Evolutionary conservation across 169 alveolate species (phyloP), one percentile per base, ranked within the genome.

Genomic region (Pseudocohnilembus persalinus): DNA sequence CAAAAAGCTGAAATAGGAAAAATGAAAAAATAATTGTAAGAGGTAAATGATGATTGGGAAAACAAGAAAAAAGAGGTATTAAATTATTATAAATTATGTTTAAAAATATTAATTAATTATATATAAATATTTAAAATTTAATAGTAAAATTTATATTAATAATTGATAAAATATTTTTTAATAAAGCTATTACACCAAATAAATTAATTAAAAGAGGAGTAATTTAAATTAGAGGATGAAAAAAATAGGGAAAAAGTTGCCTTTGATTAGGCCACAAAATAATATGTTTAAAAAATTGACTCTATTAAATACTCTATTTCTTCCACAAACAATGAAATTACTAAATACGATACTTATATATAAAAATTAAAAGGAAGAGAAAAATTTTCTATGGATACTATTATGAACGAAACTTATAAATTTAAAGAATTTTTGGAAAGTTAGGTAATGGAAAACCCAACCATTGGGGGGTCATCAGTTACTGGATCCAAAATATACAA

Each of bases 341-440:
- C 76, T 0, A 79, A 79, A 49, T 79, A 79, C 31, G 15, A 79
- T 28, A 72, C 76, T n/a, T 79, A 49, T 28, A 79, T 79, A 26
- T 68, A 74, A 0, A 79, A 79, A 72, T 63, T 79, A 31, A 79
- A 79, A 63, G 84, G 64, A 49, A 79, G 84, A 79, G 84, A 79
- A 79, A 79, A 79, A 79, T 79, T 79, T 75, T 79, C 84, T 63
- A 79, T 79, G 84, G 84, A 79, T 79, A 49, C 84, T n/a, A 79
- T 79, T 63, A 63, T 79, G 84, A 79, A 79, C 63, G 84, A 79
- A 64, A 79, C 84, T 11, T 49, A 34, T 72, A 79, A 79, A 28
- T 79, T 79, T 31, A 79, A 79, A 63, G 84, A 79, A 49, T 79
- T 79, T 31, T 73, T 79, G 31, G 84, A 79, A 49, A 49, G 68